Conservation (phyloP, 192 early-diverging fungal species). For the Cladochytrium replicatum region DNA sequence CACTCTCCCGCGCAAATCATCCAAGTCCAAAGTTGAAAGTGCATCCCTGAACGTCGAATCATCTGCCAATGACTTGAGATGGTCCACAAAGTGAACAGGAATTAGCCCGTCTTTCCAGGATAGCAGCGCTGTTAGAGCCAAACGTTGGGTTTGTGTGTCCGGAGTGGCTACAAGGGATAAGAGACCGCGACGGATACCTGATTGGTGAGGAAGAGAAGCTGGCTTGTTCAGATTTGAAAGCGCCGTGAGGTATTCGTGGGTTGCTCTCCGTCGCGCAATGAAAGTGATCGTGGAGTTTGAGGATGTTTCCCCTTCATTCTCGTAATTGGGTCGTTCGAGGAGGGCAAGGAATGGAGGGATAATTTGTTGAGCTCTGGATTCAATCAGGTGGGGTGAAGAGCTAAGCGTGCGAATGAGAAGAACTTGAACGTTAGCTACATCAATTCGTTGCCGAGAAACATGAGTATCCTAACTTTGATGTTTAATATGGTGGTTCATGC, state of each 20-base stretch:
- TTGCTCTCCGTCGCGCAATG: constrained; percentile 10
- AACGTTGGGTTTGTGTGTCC: constrained; percentile 66
- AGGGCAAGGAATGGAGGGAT: constrained; percentile 34
- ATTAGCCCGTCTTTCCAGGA: constrained; percentile 68
- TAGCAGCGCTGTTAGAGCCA: constrained; percentile 74
- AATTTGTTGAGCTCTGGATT: constrained; percentile 23
- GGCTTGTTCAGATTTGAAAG: constrained; percentile 63
- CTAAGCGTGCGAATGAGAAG: constrained; percentile 22
- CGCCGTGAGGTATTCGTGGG: constrained; percentile 47
- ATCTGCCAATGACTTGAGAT: constrained; percentile 64
- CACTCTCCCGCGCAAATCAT: constrained; percentile 38
- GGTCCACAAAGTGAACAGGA: constrained; percentile 62
- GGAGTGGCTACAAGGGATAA: constrained; percentile 69
- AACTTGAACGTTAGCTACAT: constrained; percentile 21
- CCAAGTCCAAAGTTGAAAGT: constrained; percentile 65
- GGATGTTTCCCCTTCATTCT: background rate
- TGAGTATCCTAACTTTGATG: background rate
- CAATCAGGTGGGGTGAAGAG: constrained; percentile 23
- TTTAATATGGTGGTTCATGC: background rate
- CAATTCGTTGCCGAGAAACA: constrained; percentile 8
- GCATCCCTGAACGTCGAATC: constrained; percentile 89
- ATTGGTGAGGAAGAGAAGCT: constrained; percentile 35
- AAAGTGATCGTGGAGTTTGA: no score
- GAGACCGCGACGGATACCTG: constrained; percentile 50
- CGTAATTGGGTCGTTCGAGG: constrained; percentile 2